Percentiles rank a stretch among this genome's conserved stretches.
Conservation (phyloP, 495 filamentous ascomycete species). For the Friedmanniomyces simplex region DNA sequence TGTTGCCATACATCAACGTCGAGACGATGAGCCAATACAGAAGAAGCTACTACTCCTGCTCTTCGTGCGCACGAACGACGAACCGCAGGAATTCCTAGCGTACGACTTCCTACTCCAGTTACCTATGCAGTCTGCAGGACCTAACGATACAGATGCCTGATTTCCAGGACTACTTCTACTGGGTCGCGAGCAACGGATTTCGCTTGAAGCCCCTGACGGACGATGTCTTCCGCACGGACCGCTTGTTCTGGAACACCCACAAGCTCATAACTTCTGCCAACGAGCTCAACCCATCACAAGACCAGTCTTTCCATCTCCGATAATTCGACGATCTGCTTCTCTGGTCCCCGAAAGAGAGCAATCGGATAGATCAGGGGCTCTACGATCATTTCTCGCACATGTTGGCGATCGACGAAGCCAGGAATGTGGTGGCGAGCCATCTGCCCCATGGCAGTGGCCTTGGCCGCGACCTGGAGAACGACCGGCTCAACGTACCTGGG, state of each 20-base stretch:
- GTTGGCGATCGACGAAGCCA: neutral
- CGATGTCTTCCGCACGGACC: neutral
- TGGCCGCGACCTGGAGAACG: no score
- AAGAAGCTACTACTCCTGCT: neutral
- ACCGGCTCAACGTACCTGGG: neutral
- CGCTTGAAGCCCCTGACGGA: neutral
- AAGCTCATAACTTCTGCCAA: neutral
- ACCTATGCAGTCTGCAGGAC: no score
- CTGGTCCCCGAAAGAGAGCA: neutral
- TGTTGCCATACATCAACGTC: conserved; percentile 1
- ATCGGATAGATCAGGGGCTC: neutral
- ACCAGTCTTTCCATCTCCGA: neutral
- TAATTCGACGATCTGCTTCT: neutral
- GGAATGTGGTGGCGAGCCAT: neutral
- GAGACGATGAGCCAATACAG: neutral
- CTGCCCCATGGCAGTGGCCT: neutral
- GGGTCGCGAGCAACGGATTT: neutral
- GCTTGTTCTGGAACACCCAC: neutral
- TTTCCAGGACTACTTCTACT: neutral
- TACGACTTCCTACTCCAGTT: no score
- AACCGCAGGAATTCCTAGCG: neutral
- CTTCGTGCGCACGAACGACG: neutral
- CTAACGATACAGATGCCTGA: no score
- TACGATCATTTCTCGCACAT: neutral
- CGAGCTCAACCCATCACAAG: neutral